A percentile compares a stretch with the other conserved stretches of the same genome.
phyloP scores from a whole-genome alignment of 768 basidiomycete species.

The Suillus decipiens region DNA sequence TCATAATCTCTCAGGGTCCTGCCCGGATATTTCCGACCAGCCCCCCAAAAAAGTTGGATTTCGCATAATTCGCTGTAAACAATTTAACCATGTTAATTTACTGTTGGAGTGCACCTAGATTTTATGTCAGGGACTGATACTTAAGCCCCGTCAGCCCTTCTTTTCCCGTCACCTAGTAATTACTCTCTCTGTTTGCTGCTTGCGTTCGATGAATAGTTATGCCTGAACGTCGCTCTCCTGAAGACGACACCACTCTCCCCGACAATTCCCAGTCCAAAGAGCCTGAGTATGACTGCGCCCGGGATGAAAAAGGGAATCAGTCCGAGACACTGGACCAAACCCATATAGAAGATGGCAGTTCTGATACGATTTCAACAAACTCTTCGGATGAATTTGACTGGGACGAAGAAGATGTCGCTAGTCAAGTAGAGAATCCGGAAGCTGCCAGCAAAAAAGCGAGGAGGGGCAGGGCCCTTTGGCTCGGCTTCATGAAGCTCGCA shows the following conservation, averaged over 20 bases:
- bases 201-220: slow-evolving; percentile 19
- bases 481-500: slow-evolving; percentile 67
- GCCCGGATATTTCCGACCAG: too few species aligned
- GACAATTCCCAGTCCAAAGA: slow-evolving; percentile 15
- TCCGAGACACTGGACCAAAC: slow-evolving; percentile 12
- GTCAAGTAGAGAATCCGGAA: slow-evolving; percentile 30
- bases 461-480: slow-evolving; percentile 63
- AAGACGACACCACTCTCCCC: slow-evolving; percentile 11
- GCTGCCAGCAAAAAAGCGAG: slow-evolving; percentile 46
- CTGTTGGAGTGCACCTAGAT: not conserved
- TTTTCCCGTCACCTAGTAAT: not conserved
- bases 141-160: too few species aligned
- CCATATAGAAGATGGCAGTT: slow-evolving; percentile 18
- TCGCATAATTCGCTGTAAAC: too few species aligned
- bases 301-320: slow-evolving; percentile 17
- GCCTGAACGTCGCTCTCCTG: slow-evolving; percentile 15
- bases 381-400: slow-evolving; percentile 75
- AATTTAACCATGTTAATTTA: not conserved
- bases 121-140: too few species aligned
- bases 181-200: not conserved
- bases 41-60: too few species aligned
- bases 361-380: slow-evolving; percentile 51
- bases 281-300: slow-evolving; percentile 2
- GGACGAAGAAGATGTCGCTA: slow-evolving; percentile 56
- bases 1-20: too few species aligned